Conservation (phyloP, 257 asterid genomes). For the Scutellaria barbata region DNA sequence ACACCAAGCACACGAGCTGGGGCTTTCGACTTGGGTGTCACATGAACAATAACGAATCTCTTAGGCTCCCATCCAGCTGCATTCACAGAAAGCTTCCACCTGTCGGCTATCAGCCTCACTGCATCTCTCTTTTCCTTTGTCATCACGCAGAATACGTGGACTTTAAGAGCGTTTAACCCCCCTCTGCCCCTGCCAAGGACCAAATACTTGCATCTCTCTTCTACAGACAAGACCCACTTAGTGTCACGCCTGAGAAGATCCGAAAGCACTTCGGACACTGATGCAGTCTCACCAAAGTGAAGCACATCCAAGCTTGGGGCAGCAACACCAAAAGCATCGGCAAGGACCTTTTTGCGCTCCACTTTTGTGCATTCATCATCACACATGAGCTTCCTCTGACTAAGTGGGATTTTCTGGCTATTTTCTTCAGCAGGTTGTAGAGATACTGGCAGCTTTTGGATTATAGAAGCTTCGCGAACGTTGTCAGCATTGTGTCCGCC, state of each 20-base stretch:
- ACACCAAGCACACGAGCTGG: conserved; percentile 84
- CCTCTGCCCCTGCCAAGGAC: conserved; percentile 85
- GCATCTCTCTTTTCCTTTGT: conserved; percentile 87
- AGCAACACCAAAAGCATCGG: conserved; percentile 83
- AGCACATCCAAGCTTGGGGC: conserved; percentile 73
- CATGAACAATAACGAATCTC: conserved; percentile 75
- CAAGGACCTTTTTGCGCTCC: conserved; percentile 89
- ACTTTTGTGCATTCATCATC: conserved; percentile 86
- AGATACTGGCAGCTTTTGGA: conserved; percentile 72
- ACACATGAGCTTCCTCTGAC: conserved; percentile 89
- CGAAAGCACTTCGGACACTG: conserved; percentile 77
- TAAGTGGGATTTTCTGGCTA: conserved; percentile 70
- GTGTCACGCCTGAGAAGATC: conserved; percentile 95
- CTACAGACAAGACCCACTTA: conserved; percentile 87
- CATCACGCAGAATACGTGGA: conserved; percentile 90
- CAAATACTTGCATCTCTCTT: conserved; percentile 85
- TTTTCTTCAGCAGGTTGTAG: conserved; percentile 75
- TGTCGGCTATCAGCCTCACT: conserved; percentile 81
- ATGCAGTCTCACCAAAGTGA: conserved; percentile 84
- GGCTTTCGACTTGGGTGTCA: conserved; percentile 81
- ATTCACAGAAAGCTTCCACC: conserved; percentile 91
- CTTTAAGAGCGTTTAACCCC: conserved; percentile 70
- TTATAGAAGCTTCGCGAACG: conserved; percentile 67
- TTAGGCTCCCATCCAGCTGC: conserved; percentile 99
- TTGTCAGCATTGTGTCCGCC: conserved; percentile 53